Conservation (phyloP, 495 filamentous ascomycete genomes). For the Penicillium angulare region DNA sequence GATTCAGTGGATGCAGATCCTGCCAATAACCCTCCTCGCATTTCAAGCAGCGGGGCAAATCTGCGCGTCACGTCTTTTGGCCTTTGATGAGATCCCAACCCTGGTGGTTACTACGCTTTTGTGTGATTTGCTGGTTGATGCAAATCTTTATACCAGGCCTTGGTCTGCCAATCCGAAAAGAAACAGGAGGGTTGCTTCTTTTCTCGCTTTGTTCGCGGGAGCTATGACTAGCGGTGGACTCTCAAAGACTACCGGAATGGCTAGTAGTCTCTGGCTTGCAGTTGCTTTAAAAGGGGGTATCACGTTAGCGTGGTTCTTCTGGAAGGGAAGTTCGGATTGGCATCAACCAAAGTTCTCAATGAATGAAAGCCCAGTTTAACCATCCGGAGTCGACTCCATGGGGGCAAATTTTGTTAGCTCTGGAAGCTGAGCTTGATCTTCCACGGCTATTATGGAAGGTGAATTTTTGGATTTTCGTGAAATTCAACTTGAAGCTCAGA, state of each 20-base stretch:
- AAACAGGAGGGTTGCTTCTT: slow-evolving; percentile 32
- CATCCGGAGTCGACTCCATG: too few species aligned
- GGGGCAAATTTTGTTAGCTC: too few species aligned
- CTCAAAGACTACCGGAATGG: slow-evolving; percentile 27
- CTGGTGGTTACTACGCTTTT: slow-evolving; percentile 67
- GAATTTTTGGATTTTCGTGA: too few species aligned
- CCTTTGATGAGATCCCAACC: slow-evolving; percentile 66
- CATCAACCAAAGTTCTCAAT: too few species aligned
- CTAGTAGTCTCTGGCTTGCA: slow-evolving; percentile 38
- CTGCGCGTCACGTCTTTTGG: slow-evolving; percentile 55
- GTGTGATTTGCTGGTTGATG: slow-evolving; percentile 54
- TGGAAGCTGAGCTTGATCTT: too few species aligned
- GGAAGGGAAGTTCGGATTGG: too few species aligned
- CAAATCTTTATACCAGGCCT: slow-evolving; percentile 20
- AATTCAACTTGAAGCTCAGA: too few species aligned
- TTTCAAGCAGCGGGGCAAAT: slow-evolving; percentile 74
- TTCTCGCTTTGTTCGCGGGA: slow-evolving; percentile 35
- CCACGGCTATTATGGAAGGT: too few species aligned
- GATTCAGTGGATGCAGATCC: slow-evolving; percentile 35
- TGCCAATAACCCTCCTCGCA: slow-evolving; percentile 57
- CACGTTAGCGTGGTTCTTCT: slow-evolving; percentile 31
- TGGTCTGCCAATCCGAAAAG: slow-evolving; percentile 30
- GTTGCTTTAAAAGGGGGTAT: slow-evolving; percentile 34
- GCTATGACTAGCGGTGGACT: slow-evolving; percentile 40
- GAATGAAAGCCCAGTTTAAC: too few species aligned